Percentiles rank a stretch among this genome's conserved stretches.
Evolutionary conservation across 1,284 basidiomycete species (phyloP).

Genomic region (Pascua sp.): DNA sequence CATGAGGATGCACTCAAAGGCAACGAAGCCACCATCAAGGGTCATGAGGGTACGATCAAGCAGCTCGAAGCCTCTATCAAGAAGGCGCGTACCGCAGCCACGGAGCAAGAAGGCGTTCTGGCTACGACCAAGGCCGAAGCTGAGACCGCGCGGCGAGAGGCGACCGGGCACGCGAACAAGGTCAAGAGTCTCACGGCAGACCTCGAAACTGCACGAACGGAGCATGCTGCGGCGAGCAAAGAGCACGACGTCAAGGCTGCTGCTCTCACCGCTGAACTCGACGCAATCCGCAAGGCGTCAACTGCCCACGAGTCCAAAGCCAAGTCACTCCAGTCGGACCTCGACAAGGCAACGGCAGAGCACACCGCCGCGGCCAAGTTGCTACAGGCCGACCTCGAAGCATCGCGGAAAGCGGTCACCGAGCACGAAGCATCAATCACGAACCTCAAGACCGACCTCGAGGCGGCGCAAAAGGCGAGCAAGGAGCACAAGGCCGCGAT

Average conservation of each 20-base stretch:
- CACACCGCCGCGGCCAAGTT: conserved; percentile 1
- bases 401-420: neutral
- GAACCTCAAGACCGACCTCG: conserved; percentile 5
- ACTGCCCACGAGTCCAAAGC: conserved; percentile 4
- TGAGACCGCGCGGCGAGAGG: neutral
- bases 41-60: neutral
- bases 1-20: neutral
- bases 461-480: neutral
- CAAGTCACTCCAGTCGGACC: conserved; percentile 6
- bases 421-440: conserved; percentile 1
- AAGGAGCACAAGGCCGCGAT: conserved; percentile 7
- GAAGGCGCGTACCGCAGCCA: neutral
- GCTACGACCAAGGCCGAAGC: conserved; percentile 1
- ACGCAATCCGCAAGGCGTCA: conserved; percentile 3
- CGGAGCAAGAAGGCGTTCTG: neutral
- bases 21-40: neutral
- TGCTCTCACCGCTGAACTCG: conserved; percentile 4
- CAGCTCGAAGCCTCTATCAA: conserved; percentile 4
- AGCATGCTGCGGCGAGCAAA: neutral
- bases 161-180: neutral
- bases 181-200: conserved; percentile 2
- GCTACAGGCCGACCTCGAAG: neutral
- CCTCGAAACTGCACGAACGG: conserved; percentile 3
- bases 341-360: neutral
- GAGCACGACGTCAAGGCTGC: conserved; percentile 4